Evolutionary conservation across 352 stramenopile species (phyloP), one percentile per base, ranked within the genome.

Genomic region (Phytophthora constricta): DNA sequence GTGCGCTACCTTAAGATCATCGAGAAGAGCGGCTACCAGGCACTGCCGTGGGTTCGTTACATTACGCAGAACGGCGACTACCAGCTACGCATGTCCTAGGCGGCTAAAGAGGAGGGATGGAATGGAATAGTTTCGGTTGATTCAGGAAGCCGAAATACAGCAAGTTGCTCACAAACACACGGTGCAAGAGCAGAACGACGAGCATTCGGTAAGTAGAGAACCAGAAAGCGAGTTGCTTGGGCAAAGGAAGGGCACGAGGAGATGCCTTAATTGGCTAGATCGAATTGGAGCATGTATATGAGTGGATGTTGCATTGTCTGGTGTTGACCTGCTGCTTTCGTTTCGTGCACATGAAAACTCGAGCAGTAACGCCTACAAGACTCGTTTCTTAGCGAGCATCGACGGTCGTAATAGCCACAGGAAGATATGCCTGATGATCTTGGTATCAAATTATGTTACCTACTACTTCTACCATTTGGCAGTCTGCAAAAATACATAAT

Each of bases 1-100:
- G 98, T 99, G 56, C 94, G 98, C 47, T 99, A 99, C 88, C 88
- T 99, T 56, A 99, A 99, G 88, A 99, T 99, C 77, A 99, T 99
- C 77, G 98, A 99, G 84, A 99, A 98, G 80, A 99, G 91, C 76
- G 98, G 98, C 28, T 99, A 99, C 86, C 94, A 99, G 77, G 97
- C 98, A 46, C 81, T 99, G 57, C 98, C 97, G 54, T 99, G 98
- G 98, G 98, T 99, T 53, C 89, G 96, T 50, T 99, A 99, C 87
- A 99, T 99, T 82, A 99, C 98, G 72, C 96, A 98, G 67, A 99
- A 99, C 78, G 98, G 97, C 33, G 96, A 99, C 77, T 99, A 99
- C 82, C 96, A 99, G 82, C 74, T 99, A 58, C 85, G 98, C 77
- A 99, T 99, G 97, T 97, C 92, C 64, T 99, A 98, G 76, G 65